Evolutionary conservation across 305 asterid species (phyloP), one percentile per base, ranked within the genome.

Genomic region (Ruellia speciosa): DNA sequence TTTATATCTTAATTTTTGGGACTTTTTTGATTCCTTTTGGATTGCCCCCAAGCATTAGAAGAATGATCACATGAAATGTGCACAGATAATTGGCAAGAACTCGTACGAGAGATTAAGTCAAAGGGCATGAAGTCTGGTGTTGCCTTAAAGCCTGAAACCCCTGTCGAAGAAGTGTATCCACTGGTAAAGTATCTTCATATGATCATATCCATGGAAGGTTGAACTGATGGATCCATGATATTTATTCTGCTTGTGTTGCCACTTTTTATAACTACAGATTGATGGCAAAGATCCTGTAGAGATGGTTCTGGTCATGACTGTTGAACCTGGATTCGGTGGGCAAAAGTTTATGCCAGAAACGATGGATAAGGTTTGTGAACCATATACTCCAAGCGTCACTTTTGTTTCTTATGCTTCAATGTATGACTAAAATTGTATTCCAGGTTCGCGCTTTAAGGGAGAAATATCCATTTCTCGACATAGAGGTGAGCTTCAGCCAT

Each of bases 311-410:
- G 83, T 92, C 35, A 92, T 92, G 98, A 88, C 98, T 18, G 98
- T 88, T 56, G 90, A 85, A 74, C 96, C 98, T 66, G 98, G 98
- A 67, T 88, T 92, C 75, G 95, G 98, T n/a, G 95, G 98, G 68
- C 96, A 92, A 62, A 83, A 88, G 66, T 92, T 92, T 65, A 88
- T 88, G 90, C 95, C 94, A 12, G 86, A 81, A 63, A 80, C 58
- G 75, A 79, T 80, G 90, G 86, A 84, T 72, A 82, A 85, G 86
- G 94, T 85, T 59, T 47, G 17, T 31, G 40, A 28, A 16, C 51
- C 49, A 48, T 37, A 17, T 18, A n/a, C 14, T 37, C 34, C 20
- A 19, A 9, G 24, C 20, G 0, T 52, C 54, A 11, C 1, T 9
- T 13, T 51, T 61, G 15, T 49, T 58, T 13, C 14, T 14, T 33